A percentile compares a stretch with the other conserved stretches of the same genome.
Conservation (phyloP, 106 monocot species). For the Acorus gramineus region DNA sequence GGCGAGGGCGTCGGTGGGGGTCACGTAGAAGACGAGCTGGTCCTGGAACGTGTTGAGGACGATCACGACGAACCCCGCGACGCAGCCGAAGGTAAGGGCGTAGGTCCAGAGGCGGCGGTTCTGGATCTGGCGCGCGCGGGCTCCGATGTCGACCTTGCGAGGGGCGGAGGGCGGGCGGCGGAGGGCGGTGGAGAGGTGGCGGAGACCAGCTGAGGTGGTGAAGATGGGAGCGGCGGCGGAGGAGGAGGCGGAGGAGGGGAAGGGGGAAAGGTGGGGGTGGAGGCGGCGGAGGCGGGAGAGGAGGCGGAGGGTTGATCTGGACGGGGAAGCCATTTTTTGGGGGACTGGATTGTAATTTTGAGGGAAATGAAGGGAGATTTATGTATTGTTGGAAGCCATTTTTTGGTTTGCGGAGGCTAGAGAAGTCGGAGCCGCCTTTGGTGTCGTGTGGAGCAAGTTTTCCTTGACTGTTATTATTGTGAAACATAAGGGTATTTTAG, state of each 20-base stretch:
- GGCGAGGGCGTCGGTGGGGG: conserved; percentile 72
- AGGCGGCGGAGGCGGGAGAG: not conserved
- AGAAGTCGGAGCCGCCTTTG: no score
- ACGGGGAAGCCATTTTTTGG: conserved; percentile 18
- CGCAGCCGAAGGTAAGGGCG: conserved; percentile 77
- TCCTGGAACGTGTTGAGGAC: conserved; percentile 94
- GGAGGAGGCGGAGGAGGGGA: not conserved
- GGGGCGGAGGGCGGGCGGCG: conserved; percentile 11
- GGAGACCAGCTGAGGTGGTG: conserved; percentile 6
- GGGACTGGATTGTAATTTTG: conserved; percentile 18
- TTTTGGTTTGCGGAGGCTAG: no score
- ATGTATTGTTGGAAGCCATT: no score
- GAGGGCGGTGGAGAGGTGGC: conserved; percentile 20
- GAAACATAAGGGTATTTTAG: no score
- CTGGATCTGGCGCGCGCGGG: conserved; percentile 88
- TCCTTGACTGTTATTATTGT: no score
- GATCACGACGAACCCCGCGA: conserved; percentile 87
- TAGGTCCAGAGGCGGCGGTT: conserved; percentile 91
- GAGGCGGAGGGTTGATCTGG: conserved; percentile 5
- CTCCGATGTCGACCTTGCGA: conserved; percentile 69
- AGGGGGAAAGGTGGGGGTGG: not conserved
- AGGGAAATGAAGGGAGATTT: not conserved
- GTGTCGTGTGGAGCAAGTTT: no score
- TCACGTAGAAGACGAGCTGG: conserved; percentile 90
- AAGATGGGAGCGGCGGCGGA: not conserved